Evolutionary conservation across 2,329 filamentous ascomycete genomes (phyloP).

Genomic region (Trichophyton simii): DNA sequence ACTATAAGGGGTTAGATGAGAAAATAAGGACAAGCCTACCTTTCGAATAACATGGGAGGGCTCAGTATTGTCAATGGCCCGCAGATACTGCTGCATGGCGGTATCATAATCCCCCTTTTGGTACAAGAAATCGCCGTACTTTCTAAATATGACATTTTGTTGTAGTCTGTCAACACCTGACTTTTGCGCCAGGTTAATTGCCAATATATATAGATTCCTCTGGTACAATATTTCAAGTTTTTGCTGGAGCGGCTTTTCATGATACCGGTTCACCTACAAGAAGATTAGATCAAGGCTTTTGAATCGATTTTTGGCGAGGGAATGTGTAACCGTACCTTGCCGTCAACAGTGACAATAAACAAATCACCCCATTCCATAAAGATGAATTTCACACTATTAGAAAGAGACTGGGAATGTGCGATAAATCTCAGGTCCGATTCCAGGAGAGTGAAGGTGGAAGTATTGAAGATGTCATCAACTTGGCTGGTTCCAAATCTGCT

Average conservation of each 20-base stretch:
- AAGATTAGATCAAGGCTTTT: conserved; percentile 15
- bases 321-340: conserved; percentile 52
- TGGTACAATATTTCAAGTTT: conserved; percentile 89
- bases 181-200: conserved; percentile 86
- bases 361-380: conserved; percentile 86
- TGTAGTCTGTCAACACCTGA: conserved; percentile 66
- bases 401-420: conserved; percentile 73
- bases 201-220: conserved; percentile 79
- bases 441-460: conserved; percentile 79
- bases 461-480: conserved; percentile 69
- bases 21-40: conserved; percentile 54
- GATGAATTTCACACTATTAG: conserved; percentile 65
- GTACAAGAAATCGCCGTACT: conserved; percentile 88
- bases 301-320: not conserved
- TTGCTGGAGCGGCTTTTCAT: conserved; percentile 80
- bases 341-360: conserved; percentile 80
- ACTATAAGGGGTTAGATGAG: conserved; percentile 6
- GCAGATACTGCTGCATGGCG: conserved; percentile 97
- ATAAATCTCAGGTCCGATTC: conserved; percentile 84
- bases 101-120: conserved; percentile 93
- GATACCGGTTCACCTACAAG: conserved; percentile 64
- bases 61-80: conserved; percentile 90
- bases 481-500: conserved; percentile 60
- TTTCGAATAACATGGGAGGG: conserved; percentile 94
- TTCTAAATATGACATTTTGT: conserved; percentile 83